Conservation (phyloP, 805 yeast genomes). For the Metschnikowia reukaufii region DNA sequence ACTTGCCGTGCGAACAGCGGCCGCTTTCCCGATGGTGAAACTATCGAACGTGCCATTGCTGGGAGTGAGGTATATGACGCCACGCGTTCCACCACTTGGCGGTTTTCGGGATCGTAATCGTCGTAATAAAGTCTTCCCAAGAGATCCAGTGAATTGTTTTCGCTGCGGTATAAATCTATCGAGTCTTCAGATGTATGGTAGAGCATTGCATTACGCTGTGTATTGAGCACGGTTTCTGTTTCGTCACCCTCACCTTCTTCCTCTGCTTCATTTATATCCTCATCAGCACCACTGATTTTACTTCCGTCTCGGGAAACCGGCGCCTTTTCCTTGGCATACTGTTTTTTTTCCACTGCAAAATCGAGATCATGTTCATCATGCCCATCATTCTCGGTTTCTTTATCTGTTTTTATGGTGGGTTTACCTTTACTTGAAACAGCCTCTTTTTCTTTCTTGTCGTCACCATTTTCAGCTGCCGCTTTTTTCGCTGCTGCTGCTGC, state of each 20-base stretch:
- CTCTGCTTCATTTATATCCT: neutral
- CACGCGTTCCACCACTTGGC: constrained; percentile 17
- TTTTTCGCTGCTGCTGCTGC: neutral
- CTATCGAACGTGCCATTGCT: constrained; percentile 5
- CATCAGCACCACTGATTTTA: no score
- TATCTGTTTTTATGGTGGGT: neutral
- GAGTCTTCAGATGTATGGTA: constrained; percentile 41
- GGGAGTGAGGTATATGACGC: constrained; percentile 17
- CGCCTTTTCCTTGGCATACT: constrained; percentile 20
- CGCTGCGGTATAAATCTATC: constrained; percentile 37
- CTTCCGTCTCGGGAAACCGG: constrained; percentile 1
- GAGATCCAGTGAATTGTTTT: constrained; percentile 40
- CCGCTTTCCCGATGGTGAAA: constrained; percentile 6
- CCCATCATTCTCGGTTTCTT: neutral
- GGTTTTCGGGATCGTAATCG: constrained; percentile 38
- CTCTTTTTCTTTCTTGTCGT: no score
- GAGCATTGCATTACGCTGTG: constrained; percentile 38
- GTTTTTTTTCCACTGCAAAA: constrained; percentile 12
- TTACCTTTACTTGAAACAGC: no score
- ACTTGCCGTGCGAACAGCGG: constrained; percentile 39
- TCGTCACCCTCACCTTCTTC: constrained; percentile 15
- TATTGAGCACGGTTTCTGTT: constrained; percentile 36
- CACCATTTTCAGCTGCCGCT: neutral
- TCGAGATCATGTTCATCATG: constrained; percentile 9
- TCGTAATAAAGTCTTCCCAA: constrained; percentile 44